Evolutionary conservation across 805 yeast species (phyloP), one percentile per base, ranked within the genome.

Genomic region (Candida saitoana): DNA sequence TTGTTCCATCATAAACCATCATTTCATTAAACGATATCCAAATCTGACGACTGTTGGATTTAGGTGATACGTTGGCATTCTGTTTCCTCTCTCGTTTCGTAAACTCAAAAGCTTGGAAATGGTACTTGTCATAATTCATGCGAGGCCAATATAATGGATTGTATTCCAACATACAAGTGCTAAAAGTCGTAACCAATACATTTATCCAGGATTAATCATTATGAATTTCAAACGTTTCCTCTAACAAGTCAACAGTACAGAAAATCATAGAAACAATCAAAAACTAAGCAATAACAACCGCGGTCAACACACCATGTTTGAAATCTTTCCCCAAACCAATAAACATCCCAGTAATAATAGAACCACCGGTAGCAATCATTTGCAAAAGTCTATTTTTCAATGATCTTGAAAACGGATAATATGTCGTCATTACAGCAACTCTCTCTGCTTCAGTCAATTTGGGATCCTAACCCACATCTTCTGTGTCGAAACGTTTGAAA

Each of bases 361-460:
- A 75, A 36, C 91, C 89, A 52, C 91, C 91, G 48, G 85, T 71
- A 40, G 95, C 90, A 64, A 85, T 86, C 89, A 85, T 82, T 49
- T 82, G 82, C 51, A 85, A 61, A 57, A 85, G 91, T 56, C 90
- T 73, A 35, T 77, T 73, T 50, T 77, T 79, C 39, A 82, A 67
- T 6, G 73, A 59, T 48, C 83, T 65, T 25, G 73, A 61, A 41
- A 74, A 62, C 15, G 80, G 80, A 36, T 79, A 63, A 48, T 65
- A 67, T 14, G 78, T 71, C 18, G 79, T 67, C 42, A 59, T 50
- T 24, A 65, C 52, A 35, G 69, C 71, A 17, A 63, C 56, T 49
- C 57, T 63, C 48, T 65, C 54, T 46, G 47, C 41, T 34, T 55
- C 49, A 32, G 40, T 43, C 44, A 50, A 54, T 37, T 45, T 57